Base-by-base conservation (phyloP, 805 yeast species). In the Schwanniomyces polymorphus region DNA sequence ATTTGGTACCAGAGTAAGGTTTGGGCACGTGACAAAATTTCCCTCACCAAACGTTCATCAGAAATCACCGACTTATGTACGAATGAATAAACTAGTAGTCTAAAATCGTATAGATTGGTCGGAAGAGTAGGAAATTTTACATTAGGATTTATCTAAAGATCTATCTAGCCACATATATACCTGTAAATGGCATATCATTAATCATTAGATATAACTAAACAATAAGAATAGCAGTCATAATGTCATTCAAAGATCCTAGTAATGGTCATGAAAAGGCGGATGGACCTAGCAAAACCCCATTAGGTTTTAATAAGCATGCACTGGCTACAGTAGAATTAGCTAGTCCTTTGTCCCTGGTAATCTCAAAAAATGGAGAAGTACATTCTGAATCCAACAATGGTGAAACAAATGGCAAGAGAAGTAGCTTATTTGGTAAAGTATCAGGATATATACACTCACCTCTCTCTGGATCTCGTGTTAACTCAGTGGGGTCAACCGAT, bases 341-440 rank as follows among this genome's bases (percentile, higher is more conserved):
- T 6, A 48, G 39, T 10, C 40, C 48, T 7, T 43, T 51, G 14
- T 44, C 50, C 5, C 51, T 59, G 2, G 46, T 53, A 11, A 26
- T 49, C n/a, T 45, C 53, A 3, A 17, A 51, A 14, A 8, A 46
- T 10, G 37, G 39, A 7, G 51, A 53, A 11, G n/a, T 18, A 25
- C 10, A 11, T n/a, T 8, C 28, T 7, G 47, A 46, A 16, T 12
- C 33, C n/a, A 31, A 5, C 17, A 17, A 18, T 28, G 18, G 17
- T 11, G 33, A 38, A 14, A 2, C 26, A 10, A 33, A 42, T 40
- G 48, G 45, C 31, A 45, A 44, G 28, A 57, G 64, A 29, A 62
- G 57, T 44, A 59, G 57, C 42, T 42, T 65, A 11, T 56, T 69
- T 34, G 68, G 71, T 18, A 68, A 64, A 44, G 67, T 68, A 23